These are phyloP conservation scores for Cubamyces sp. DNA, from an alignment of 768 basidiomycete genomes.

Conservation along the genomic window DNA sequence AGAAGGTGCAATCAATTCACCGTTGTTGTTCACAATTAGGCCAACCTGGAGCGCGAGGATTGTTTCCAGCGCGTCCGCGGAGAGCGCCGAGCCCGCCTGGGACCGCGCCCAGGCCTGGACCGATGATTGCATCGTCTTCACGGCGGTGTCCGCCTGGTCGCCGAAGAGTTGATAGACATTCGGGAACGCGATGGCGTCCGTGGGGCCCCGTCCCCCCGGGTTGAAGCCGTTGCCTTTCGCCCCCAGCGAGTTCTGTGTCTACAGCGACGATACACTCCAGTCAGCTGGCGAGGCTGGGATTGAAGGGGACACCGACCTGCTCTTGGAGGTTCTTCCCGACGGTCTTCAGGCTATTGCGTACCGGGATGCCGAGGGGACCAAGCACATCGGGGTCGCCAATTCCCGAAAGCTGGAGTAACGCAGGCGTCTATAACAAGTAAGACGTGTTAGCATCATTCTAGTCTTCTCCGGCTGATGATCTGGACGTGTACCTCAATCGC, in stretches of 20 bases:
- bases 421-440: constrained; percentile 33
- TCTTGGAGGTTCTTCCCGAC: constrained; percentile 65
- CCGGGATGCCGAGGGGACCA: constrained; percentile 48
- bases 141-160: constrained; percentile 29
- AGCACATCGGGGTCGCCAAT: constrained; percentile 56
- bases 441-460: not conserved
- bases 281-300: not conserved
- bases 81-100: constrained; percentile 45
- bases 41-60: constrained; percentile 51
- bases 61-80: constrained; percentile 44
- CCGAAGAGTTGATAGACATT: constrained; percentile 54
- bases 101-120: constrained; percentile 47
- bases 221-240: constrained; percentile 18
- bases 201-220: constrained; percentile 24
- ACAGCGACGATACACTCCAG: not conserved
- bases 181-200: constrained; percentile 54
- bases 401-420: constrained; percentile 57
- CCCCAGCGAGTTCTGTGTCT: constrained; percentile 20
- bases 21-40: constrained; percentile 51
- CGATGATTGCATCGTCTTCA: constrained; percentile 42
- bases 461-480: not conserved
- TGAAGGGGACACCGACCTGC: constrained; percentile 32
- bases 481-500: constrained; percentile 38
- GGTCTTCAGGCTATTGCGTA: constrained; percentile 49
- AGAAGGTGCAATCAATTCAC: constrained; percentile 25